These are phyloP conservation scores for Brassica nigra DNA, from an alignment of 345 rosid genomes.

Conservation along the genomic window DNA sequence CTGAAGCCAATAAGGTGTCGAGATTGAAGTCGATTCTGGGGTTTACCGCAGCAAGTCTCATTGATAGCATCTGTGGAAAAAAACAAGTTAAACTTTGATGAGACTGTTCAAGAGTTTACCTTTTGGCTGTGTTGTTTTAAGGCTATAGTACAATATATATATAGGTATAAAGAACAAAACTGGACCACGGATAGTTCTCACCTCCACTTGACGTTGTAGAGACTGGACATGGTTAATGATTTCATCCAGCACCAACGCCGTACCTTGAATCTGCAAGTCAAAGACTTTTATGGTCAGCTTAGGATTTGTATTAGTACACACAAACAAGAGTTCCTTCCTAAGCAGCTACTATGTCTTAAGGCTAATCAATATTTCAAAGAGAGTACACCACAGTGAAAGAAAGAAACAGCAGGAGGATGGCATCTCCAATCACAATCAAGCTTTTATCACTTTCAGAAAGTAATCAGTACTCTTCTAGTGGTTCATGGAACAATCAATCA, in stretches of 20 bases:
- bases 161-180: conserved; percentile 16
- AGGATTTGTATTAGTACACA: neutral
- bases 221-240: conserved; percentile 95
- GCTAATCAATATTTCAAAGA: conserved; percentile 1
- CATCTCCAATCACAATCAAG: conserved; percentile 6
- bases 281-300: conserved; percentile 25
- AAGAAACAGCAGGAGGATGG: too few species aligned
- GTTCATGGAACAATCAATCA: conserved; percentile 35
- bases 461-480: conserved; percentile 24
- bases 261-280: conserved; percentile 83
- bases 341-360: neutral
- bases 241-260: conserved; percentile 91
- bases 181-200: conserved; percentile 46
- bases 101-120: conserved; percentile 33
- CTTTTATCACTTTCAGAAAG: conserved; percentile 2
- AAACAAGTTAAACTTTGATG: conserved; percentile 28
- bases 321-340: conserved; percentile 1
- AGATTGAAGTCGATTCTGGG: conserved; percentile 81
- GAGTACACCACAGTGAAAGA: neutral
- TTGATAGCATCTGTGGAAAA: conserved; percentile 78
- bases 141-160: conserved; percentile 15
- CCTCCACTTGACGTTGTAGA: conserved; percentile 97
- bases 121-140: conserved; percentile 13
- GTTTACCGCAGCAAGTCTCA: conserved; percentile 92
- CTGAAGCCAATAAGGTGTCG: conserved; percentile 68